A percentile compares a stretch with the other conserved stretches of the same genome.
Evolutionary conservation across 176 grass and related monocot species (phyloP).

Genomic region (Guadua angustifolia): DNA sequence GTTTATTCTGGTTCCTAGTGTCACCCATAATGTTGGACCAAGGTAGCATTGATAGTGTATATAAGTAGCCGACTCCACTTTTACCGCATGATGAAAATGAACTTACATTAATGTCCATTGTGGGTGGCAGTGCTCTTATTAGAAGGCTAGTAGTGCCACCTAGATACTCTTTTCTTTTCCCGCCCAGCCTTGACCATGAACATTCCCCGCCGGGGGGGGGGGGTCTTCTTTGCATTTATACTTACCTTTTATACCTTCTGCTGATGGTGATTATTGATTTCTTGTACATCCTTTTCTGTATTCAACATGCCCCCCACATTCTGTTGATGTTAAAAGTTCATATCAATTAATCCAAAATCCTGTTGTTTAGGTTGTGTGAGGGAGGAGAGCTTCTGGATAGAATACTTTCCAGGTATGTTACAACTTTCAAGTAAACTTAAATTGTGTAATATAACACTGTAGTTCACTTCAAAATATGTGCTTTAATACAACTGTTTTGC

Average conservation of each 20-base stretch:
- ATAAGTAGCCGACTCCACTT: constrained; percentile 13
- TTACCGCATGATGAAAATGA: constrained; percentile 3
- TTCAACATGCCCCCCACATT: constrained; percentile 20
- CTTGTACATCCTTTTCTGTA: constrained; percentile 1
- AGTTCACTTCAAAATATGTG: constrained; percentile 16
- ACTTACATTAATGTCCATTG: not conserved
- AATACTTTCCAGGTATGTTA: constrained; percentile 78
- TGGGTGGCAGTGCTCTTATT: not conserved
- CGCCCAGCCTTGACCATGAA: not conserved
- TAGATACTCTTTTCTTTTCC: constrained; percentile 17
- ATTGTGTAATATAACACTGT: constrained; percentile 7
- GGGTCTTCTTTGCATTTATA: constrained; percentile 24
- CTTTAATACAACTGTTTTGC: constrained; percentile 22
- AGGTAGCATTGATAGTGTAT: constrained; percentile 3
- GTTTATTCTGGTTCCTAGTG: not conserved
- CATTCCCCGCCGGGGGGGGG: no score
- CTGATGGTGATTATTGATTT: not conserved
- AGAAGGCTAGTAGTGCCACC: not conserved
- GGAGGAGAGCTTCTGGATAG: constrained; percentile 80
- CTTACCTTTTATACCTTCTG: constrained; percentile 27
- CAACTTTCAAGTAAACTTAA: constrained; percentile 32
- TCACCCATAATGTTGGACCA: not conserved
- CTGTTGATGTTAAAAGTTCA: not conserved
- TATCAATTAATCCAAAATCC: constrained; percentile 6
- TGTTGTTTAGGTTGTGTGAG: constrained; percentile 64